phyloP scores from a whole-genome alignment of 768 basidiomycete genomes.

The Lactifluus echinatus region DNA sequence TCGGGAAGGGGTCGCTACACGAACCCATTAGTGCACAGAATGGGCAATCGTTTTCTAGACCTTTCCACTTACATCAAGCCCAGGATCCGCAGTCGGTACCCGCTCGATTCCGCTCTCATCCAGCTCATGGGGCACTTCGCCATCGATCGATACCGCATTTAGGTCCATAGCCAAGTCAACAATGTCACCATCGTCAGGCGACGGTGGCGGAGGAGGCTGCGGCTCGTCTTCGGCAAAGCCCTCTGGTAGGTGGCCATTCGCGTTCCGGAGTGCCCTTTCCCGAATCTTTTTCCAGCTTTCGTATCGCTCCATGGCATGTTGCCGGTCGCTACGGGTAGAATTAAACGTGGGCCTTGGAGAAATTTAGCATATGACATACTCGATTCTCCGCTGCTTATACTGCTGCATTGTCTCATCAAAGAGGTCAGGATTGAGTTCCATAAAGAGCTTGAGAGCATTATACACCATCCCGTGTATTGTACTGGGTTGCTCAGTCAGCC shows the following conservation, averaged over 20 bases:
- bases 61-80: slow-evolving; percentile 59
- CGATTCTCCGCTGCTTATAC: slow-evolving; percentile 79
- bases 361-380: slow-evolving; percentile 35
- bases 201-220: slow-evolving; percentile 68
- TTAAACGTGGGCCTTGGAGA: not conserved
- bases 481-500: slow-evolving; percentile 34
- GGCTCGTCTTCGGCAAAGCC: slow-evolving; percentile 63
- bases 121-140: slow-evolving; percentile 50
- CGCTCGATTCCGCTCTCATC: slow-evolving; percentile 79
- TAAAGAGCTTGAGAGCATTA: slow-evolving; percentile 95
- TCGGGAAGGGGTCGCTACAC: slow-evolving; percentile 59
- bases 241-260: slow-evolving; percentile 59
- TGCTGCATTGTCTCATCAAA: slow-evolving; percentile 92
- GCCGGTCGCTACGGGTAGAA: slow-evolving; percentile 58
- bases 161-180: slow-evolving; percentile 86
- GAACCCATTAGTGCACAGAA: slow-evolving; percentile 13
- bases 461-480: slow-evolving; percentile 99
- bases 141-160: slow-evolving; percentile 75
- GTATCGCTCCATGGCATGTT: slow-evolving; percentile 76
- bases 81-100: slow-evolving; percentile 90
- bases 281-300: slow-evolving; percentile 86
- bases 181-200: slow-evolving; percentile 78
- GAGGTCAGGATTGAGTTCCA: slow-evolving; percentile 97
- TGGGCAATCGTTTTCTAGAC: slow-evolving; percentile 21
- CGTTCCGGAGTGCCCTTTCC: slow-evolving; percentile 64